These are phyloP conservation scores for Gleditsia sinensis DNA, from an alignment of 306 rosid genomes.

Conservation along the genomic window DNA sequence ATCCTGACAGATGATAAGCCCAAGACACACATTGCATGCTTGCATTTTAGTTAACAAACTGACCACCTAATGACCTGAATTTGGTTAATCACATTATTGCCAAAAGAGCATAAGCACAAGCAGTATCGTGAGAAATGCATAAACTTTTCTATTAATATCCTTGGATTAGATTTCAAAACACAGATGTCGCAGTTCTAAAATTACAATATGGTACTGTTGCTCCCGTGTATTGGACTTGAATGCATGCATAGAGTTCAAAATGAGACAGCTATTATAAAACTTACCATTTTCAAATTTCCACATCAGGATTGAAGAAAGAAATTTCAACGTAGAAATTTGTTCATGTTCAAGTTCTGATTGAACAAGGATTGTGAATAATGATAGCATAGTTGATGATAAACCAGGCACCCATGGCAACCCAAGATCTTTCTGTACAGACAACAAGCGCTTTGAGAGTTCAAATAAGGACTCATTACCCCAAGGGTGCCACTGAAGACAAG, in stretches of 20 bases:
- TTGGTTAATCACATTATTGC: not conserved
- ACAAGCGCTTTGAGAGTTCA: conserved; percentile 66
- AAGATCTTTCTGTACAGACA: conserved; percentile 72
- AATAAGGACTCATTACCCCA: conserved; percentile 61
- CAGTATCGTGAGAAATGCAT: conserved; percentile 7
- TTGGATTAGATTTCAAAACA: conserved; percentile 5
- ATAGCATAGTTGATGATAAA: conserved; percentile 53
- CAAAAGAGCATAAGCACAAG: conserved; percentile 27
- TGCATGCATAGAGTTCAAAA: conserved; percentile 19
- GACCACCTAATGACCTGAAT: conserved; percentile 8
- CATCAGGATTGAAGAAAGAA: conserved; percentile 59
- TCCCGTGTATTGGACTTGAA: conserved; percentile 25
- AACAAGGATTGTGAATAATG: conserved; percentile 62
- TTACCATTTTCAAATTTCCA: conserved; percentile 82
- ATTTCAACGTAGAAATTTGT: conserved; percentile 70
- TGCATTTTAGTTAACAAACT: conserved; percentile 16
- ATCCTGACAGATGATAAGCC: conserved; percentile 21
- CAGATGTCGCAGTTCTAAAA: not conserved
- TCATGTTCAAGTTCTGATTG: conserved; percentile 88
- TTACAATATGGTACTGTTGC: conserved; percentile 11
- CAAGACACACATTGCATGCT: conserved; percentile 1
- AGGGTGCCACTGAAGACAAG: conserved; percentile 52
- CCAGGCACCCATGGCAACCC: conserved; percentile 67
- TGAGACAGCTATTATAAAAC: conserved; percentile 26
- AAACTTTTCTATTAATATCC: conserved; percentile 1